phyloP scores from a whole-genome alignment of 2,329 filamentous ascomycete genomes.

The Teratosphaeriaceae sp. region DNA sequence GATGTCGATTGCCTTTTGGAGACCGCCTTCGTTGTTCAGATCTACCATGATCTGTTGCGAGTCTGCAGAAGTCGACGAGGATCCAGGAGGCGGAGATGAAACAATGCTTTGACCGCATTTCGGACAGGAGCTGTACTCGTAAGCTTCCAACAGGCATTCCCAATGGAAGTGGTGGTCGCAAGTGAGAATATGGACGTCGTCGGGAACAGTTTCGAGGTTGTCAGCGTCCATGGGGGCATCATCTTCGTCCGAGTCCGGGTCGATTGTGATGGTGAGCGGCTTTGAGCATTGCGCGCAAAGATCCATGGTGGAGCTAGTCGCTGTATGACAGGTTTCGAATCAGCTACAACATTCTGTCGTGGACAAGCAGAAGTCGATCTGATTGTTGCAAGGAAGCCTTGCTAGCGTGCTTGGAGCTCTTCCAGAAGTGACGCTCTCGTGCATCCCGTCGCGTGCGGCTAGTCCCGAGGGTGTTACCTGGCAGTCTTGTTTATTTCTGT shows the following conservation, averaged over 20 bases:
- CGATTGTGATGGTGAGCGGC: slow-evolving; percentile 39
- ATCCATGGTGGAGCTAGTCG: not conserved
- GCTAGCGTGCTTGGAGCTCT: too few relatives aligned
- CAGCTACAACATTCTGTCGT: too few relatives aligned
- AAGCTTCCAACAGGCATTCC: slow-evolving; percentile 71
- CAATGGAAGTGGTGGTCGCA: slow-evolving; percentile 81
- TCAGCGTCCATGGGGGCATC: slow-evolving; percentile 27
- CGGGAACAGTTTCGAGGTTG: slow-evolving; percentile 29
- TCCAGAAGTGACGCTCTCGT: too few relatives aligned
- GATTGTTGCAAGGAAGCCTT: too few relatives aligned
- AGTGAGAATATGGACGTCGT: slow-evolving; percentile 60
- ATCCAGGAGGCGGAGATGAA: slow-evolving; percentile 55
- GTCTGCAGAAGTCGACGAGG: slow-evolving; percentile 28
- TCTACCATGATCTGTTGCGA: slow-evolving; percentile 53
- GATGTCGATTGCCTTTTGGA: slow-evolving; percentile 64
- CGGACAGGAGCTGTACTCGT: slow-evolving; percentile 56
- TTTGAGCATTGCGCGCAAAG: slow-evolving; percentile 39
- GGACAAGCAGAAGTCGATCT: not conserved
- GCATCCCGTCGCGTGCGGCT: too few relatives aligned
- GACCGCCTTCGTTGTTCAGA: slow-evolving; percentile 69
- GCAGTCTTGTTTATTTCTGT: too few relatives aligned
- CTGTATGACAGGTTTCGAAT: too few relatives aligned
- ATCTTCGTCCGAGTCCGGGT: slow-evolving; percentile 29
- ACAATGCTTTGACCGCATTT: slow-evolving; percentile 54
- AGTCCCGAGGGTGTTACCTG: too few relatives aligned